Conservation (phyloP, 371 early-diverging fungal species). For the Mortierella sp. region DNA sequence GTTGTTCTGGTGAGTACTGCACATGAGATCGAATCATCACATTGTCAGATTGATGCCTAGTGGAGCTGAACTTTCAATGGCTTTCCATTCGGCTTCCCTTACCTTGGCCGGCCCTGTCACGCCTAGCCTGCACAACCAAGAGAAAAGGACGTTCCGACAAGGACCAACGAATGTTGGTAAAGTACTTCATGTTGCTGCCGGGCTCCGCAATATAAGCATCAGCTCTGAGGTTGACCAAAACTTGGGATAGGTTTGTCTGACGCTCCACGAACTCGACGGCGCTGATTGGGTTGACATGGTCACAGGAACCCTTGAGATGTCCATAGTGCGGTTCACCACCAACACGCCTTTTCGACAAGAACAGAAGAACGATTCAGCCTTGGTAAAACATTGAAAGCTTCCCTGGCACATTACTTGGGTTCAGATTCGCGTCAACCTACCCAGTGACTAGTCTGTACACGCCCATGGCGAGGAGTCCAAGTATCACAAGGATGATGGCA, state of each 20-base stretch:
- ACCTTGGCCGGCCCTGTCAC: constrained; percentile 41
- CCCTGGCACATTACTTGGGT: too few relatives aligned
- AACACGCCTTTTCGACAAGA: constrained; percentile 2
- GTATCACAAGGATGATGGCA: constrained; percentile 17
- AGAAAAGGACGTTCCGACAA: constrained; percentile 66
- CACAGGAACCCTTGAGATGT: constrained; percentile 57
- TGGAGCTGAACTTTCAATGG: too few relatives aligned
- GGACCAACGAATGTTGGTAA: constrained; percentile 64
- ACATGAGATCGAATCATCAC: too few relatives aligned
- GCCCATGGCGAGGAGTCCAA: constrained; percentile 17
- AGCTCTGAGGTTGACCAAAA: constrained; percentile 50
- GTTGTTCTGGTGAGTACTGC: constrained; percentile 52
- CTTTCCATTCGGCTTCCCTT: constrained; percentile 9
- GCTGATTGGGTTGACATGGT: constrained; percentile 55
- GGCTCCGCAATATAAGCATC: constrained; percentile 64
- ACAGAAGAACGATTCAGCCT: background rate
- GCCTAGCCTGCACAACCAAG: constrained; percentile 53
- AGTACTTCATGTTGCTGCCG: constrained; percentile 63
- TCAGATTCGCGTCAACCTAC: constrained; percentile 5
- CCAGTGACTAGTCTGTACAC: constrained; percentile 15
- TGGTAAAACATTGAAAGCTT: too few relatives aligned
- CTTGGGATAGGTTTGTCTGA: constrained; percentile 55
- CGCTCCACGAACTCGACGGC: constrained; percentile 59
- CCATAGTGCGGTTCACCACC: constrained; percentile 13
- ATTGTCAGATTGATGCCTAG: too few relatives aligned